Base-by-base conservation (phyloP, 2,329 filamentous ascomycete species). In the Talaromyces sp. region DNA sequence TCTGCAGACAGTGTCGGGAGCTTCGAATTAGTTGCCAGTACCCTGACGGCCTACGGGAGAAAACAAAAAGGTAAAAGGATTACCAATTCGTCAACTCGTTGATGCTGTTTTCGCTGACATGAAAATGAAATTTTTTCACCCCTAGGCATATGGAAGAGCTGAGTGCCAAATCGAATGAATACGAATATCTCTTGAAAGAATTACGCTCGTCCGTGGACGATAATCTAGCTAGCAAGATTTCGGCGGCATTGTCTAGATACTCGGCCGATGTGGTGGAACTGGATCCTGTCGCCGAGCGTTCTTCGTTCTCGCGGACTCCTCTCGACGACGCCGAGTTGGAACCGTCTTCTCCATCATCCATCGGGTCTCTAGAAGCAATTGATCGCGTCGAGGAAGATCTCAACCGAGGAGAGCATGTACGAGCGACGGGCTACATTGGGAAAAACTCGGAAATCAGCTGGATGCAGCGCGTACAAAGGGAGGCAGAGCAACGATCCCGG, bases 401-500 rank as follows among this genome's bases (percentile, higher is more conserved):
- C 54, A 76, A 77, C 21, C 70, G 74, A 51, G 71, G 64, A 57
- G 70, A 73, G 62, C 63, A 68, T 46, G 68, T 73, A 2, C 66
- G 74, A 57, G 71, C 73, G 8, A 78, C 74, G 1, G 75, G 76
- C 1, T 79, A 74, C 62, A 75, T 77, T 68, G 77, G 77, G 3
- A 79, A 79, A 61, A 78, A 77, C 46, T 79, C 77, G 0, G 77
- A 79, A 58, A 65, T 78, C 14, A 78, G 73, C 14, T 80, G 77
- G 77, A 72, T 79, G 65, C 76, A 79, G 61, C 70, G 74, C 41
- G 62, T 79, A 26, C 72, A 71, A 8, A 65, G 68, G 67, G 72
- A 79, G 67, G 69, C 74, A 60, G 69, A 72, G 41, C 66, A 76
- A 64, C 66, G 73, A 52, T 61, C 65, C 10, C 69, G 60, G 60